Base-by-base conservation (phyloP, 306 rosid species). In the Prunus dulcis region DNA sequence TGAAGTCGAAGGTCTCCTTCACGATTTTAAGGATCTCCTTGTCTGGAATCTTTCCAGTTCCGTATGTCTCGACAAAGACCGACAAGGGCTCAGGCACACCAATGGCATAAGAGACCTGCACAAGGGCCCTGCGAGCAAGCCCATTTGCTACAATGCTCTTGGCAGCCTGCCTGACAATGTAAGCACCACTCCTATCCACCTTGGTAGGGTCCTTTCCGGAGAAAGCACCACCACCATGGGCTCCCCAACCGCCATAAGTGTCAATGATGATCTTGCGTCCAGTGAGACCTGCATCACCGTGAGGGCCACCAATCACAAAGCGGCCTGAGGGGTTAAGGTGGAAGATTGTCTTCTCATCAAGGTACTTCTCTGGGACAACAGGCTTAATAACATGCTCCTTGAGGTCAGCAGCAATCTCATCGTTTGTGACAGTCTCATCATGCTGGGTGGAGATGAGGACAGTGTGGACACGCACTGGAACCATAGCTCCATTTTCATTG, bases 281-380 rank as follows among this genome's bases (percentile, higher is more conserved):
- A 0, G 99, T 96, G 45, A 96, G 99, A 82, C 99, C 99, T 3
- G 99, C 99, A 78, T 96, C 99, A 77, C 99, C 99, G 12, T 96
- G 99, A 22, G 99, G 99, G 10, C 98, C 99, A 63, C 99, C 99
- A 52, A 96, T 96, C 70, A 96, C 99, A 71, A 96, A 96, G 47
- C 99, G 97, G 80, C 99, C 99, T 1, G 99, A 96, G 17, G 99
- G 99, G 93, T 96, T 96, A 49, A 96, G 96, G 90, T 96, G 99
- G 92, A 96, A 96, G 87, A 96, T 96, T 73, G 99, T 96, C 84
- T 91, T 93, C 80, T 96, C 97, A 23, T 93, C 98, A 18, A 96
- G 91, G 89, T 96, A 96, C 87, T 96, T 93, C 90, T 91, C 98
- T 0, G 98, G 94, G 82, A 96, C 73, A 66, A 96, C 96, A 12